A percentile compares a stretch with the other conserved stretches of the same genome.
Conservation (phyloP, 768 basidiomycete genomes). For the Hortiboletus campestris region DNA sequence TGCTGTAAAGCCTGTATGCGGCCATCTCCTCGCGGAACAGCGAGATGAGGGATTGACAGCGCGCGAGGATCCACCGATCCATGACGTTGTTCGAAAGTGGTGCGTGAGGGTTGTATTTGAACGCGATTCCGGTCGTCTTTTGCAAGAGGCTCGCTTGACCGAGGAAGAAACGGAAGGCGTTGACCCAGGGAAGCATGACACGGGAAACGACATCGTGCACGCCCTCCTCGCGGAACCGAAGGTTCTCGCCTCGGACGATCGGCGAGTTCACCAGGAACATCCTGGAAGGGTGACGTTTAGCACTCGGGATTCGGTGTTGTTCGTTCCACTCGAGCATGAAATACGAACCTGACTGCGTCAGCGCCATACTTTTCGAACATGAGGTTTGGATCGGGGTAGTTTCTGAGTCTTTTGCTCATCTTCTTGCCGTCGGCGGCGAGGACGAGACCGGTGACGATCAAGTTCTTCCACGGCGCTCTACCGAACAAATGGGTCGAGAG, state of each 20-base stretch:
- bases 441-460: slow-evolving; percentile 94
- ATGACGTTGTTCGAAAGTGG: slow-evolving; percentile 88
- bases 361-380: slow-evolving; percentile 92
- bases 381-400: slow-evolving; percentile 94
- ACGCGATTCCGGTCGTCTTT: slow-evolving; percentile 73
- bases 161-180: slow-evolving; percentile 98
- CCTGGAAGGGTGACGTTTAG: slow-evolving; percentile 37
- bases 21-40: slow-evolving; percentile 94
- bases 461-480: slow-evolving; percentile 94
- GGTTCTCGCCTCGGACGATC: slow-evolving; percentile 95
- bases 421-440: slow-evolving; percentile 98
- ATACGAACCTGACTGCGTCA: slow-evolving; percentile 79
- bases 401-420: slow-evolving; percentile 97
- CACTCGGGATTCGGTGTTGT: not conserved
- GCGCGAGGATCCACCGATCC: slow-evolving; percentile 97
- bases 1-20: slow-evolving; percentile 94
- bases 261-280: slow-evolving; percentile 99
- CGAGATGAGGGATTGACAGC: slow-evolving; percentile 95
- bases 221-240: slow-evolving; percentile 97
- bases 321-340: not conserved
- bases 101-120: slow-evolving; percentile 86
- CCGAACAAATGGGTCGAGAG: slow-evolving; percentile 95
- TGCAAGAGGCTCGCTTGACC: slow-evolving; percentile 88
- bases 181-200: slow-evolving; percentile 97
- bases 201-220: slow-evolving; percentile 95